A percentile compares a stretch with the other conserved stretches of the same genome.
Conservation (phyloP, 192 early-diverging fungal species). For the Podila clonocystis region DNA sequence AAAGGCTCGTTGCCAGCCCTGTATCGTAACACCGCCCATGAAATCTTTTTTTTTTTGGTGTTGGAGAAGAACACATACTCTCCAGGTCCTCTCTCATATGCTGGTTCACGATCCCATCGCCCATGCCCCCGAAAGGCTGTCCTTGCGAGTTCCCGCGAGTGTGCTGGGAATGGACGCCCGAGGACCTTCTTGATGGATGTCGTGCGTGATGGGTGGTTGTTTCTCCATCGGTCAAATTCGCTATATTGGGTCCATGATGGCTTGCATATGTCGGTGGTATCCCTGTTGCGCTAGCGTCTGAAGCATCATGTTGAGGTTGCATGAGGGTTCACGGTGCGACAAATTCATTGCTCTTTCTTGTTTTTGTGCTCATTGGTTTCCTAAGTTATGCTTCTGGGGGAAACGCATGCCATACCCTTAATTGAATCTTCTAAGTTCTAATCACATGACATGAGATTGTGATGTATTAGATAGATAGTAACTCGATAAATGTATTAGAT, state of each 20-base stretch:
- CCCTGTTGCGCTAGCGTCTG: not conserved
- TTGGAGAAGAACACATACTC: slow-evolving; percentile 10
- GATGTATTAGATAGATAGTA: no score
- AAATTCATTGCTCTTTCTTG: not conserved
- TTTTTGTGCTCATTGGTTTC: no score
- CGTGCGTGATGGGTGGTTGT: no score
- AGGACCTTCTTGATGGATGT: no score
- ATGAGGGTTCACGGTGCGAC: not conserved
- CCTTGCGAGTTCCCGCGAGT: no score
- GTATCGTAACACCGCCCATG: not conserved
- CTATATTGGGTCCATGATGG: not conserved
- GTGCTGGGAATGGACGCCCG: no score
- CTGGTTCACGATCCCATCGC: slow-evolving; percentile 46
- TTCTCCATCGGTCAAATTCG: no score
- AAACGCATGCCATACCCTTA: no score
- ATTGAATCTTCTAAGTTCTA: no score
- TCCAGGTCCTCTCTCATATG: slow-evolving; percentile 40
- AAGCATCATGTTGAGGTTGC: not conserved
- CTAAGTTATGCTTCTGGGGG: no score
- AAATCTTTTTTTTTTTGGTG: not conserved
- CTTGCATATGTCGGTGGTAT: not conserved
- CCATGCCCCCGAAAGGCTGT: slow-evolving; percentile 14
- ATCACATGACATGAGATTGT: no score
- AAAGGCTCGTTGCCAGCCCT: not conserved
- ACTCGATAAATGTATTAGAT: no score